Base-by-base conservation (phyloP, 352 stramenopile species). In the Globisporangium mamillatum region DNA sequence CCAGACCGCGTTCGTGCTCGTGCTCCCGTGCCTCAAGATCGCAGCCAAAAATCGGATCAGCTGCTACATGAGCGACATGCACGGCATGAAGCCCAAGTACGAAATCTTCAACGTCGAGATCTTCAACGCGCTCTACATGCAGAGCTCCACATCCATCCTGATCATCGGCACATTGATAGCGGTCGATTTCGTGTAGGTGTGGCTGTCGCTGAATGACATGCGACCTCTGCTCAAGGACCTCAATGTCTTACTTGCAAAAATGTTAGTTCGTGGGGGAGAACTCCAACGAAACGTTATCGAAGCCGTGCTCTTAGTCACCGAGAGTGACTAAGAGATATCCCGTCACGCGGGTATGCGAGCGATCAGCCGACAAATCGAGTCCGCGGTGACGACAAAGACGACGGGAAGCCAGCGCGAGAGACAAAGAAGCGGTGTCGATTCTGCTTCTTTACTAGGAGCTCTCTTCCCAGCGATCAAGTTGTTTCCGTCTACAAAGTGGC, bases 31-130 rank as follows among this genome's bases (percentile, higher is more conserved):
- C 3, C 73, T 83, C 16, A 83, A 83, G 52, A 60, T 77, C 18
- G 48, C 22, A 7, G 38, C 41, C 24, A 68, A 68, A 53, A 68
- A 68, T 41, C 53, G 36, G 52, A 63, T 68, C 34, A 62, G 36
- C 63, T 62, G 32, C 52, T 9, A 32, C 9, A 32, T 68, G 18
- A 7, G 2, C 34, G 36, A 68, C 52, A 44, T 62, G 34, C 63
- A 76, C 55, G 75, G 81, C 44, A 56, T 74, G 18, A 79, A 82
- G 29, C 76, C 78, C 4, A 75, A 89, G 64, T 69, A 69, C 0
- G 75, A 86, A 3, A 74, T 85, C 20, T 86, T 89, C 61, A 86
- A 82, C 22, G 72, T 84, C 3, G 75, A 89, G 48, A 72, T 86
- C 48, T 89, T 85, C 58, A 75, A 86, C 61, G 68, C 78, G 36